Percentiles rank a stretch among this genome's conserved stretches.
Conservation (phyloP, 352 stramenopile species). For the Phytopythium kandeliae region DNA sequence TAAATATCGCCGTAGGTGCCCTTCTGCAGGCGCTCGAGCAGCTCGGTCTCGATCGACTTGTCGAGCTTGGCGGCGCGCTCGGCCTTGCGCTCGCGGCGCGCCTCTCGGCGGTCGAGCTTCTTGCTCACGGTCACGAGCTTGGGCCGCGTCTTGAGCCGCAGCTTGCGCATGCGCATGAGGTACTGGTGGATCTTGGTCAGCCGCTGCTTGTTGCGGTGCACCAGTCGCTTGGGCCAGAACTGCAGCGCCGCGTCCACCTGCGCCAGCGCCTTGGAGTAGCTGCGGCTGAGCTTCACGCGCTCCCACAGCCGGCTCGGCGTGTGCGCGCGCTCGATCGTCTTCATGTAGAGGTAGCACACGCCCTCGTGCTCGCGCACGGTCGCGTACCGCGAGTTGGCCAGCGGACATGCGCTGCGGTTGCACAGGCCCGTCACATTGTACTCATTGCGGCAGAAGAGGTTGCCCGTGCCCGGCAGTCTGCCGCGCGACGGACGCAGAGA, state of each 20-base stretch:
- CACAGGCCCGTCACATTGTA: constrained; percentile 99
- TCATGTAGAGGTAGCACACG: constrained; percentile 96
- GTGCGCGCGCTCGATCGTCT: constrained; percentile 98
- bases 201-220: constrained; percentile 98
- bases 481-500: background rate
- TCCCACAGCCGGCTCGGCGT: constrained; percentile 99
- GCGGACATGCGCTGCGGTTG: constrained; percentile 94
- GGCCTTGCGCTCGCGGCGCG: constrained; percentile 96
- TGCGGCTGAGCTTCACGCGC: constrained; percentile 95
- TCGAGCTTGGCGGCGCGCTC: constrained; percentile 94
- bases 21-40: constrained; percentile 96
- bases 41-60: constrained; percentile 96
- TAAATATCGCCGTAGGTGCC: constrained; percentile 99
- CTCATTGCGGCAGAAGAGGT: constrained; percentile 97
- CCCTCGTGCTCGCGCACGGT: constrained; percentile 98
- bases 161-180: constrained; percentile 97
- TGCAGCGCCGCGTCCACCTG: constrained; percentile 96
- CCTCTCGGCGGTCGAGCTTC: constrained; percentile 95
- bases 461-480: constrained; percentile 66
- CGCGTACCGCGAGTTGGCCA: constrained; percentile 98
- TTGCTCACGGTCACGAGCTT: constrained; percentile 95
- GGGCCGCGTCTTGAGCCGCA: constrained; percentile 93
- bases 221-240: constrained; percentile 97
- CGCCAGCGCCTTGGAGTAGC: constrained; percentile 95
- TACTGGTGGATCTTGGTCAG: constrained; percentile 99